Evolutionary conservation across 495 filamentous ascomycete genomes (phyloP).

Genomic region (Poronia punctata): DNA sequence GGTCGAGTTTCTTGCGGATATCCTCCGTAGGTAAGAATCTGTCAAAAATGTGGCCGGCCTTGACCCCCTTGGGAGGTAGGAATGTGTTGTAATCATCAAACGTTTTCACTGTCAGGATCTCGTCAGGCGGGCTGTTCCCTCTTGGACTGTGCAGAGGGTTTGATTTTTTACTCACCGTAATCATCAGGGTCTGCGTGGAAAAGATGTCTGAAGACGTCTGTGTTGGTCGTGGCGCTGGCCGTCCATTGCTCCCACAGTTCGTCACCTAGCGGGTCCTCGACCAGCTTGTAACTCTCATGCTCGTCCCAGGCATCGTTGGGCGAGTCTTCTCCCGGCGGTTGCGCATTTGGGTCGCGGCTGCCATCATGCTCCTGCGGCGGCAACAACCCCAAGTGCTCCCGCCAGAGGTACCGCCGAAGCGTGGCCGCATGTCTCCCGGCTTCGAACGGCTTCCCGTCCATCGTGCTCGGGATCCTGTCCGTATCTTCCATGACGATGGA

Average conservation of each 20-base stretch:
- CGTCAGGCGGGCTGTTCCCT: too few relatives aligned
- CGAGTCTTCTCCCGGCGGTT: conserved; percentile 63
- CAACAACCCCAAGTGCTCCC: conserved; percentile 84
- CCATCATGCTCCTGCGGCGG: conserved; percentile 68
- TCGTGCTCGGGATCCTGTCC: conserved; percentile 59
- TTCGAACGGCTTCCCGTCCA: conserved; percentile 70
- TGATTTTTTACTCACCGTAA: conserved; percentile 42
- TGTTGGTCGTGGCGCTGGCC: conserved; percentile 66
- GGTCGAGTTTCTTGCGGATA: conserved; percentile 65
- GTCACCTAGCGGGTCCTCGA: conserved; percentile 75
- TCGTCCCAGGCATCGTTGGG: conserved; percentile 61
- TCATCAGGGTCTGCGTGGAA: conserved; percentile 95
- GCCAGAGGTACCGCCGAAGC: conserved; percentile 79
- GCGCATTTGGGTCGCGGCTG: conserved; percentile 66
- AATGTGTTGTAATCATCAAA: conserved; percentile 86
- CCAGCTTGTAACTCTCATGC: conserved; percentile 62
- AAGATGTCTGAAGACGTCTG: conserved; percentile 72
- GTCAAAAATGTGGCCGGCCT: conserved; percentile 80
- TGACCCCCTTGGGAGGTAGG: conserved; percentile 58
- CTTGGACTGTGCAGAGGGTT: too few relatives aligned
- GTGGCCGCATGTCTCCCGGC: conserved; percentile 74
- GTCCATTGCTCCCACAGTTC: conserved; percentile 84
- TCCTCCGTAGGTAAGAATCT: conserved; percentile 61
- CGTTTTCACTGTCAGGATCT: conserved; percentile 67
- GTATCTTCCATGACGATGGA: conserved; percentile 87